Conservation (phyloP, 441 rosid genomes). For the Gossypium trilobum region DNA sequence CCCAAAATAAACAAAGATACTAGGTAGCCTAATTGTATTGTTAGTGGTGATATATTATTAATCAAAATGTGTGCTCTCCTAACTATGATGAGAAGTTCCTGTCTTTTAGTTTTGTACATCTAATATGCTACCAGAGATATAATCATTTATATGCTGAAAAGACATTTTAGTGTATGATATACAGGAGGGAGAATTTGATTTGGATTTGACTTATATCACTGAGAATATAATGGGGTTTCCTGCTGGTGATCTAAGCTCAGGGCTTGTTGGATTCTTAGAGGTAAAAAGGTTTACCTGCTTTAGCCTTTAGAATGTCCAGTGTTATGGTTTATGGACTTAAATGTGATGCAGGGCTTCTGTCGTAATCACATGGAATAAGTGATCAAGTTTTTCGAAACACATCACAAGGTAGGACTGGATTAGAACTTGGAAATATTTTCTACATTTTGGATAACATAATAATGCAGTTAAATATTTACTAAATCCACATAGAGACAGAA, state of each 20-base stretch:
- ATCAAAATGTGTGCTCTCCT: background rate
- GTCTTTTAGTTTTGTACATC: background rate
- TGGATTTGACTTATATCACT: slow-evolving; percentile 78
- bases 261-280: slow-evolving; percentile 69
- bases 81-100: background rate
- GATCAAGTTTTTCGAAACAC: slow-evolving; percentile 68
- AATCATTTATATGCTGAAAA: background rate
- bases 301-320: slow-evolving; percentile 2
- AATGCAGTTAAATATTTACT: background rate
- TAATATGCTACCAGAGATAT: background rate
- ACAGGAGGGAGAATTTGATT: slow-evolving; percentile 76
- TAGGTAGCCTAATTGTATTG: slow-evolving; percentile 36
- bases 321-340: slow-evolving; percentile 10
- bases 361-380: slow-evolving; percentile 90
- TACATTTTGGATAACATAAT: background rate
- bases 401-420: slow-evolving; percentile 51
- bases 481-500: background rate
- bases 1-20: slow-evolving; percentile 75
- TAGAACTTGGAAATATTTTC: background rate
- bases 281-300: slow-evolving; percentile 23
- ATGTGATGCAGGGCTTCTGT: slow-evolving; percentile 55
- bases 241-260: slow-evolving; percentile 81
- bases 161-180: slow-evolving; percentile 7
- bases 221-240: slow-evolving; percentile 88
- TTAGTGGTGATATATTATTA: background rate